Percentiles rank a stretch among this genome's conserved stretches.
These are phyloP conservation scores for Quercus parvula DNA, from an alignment of 306 rosid genomes.

Conservation along the genomic window DNA sequence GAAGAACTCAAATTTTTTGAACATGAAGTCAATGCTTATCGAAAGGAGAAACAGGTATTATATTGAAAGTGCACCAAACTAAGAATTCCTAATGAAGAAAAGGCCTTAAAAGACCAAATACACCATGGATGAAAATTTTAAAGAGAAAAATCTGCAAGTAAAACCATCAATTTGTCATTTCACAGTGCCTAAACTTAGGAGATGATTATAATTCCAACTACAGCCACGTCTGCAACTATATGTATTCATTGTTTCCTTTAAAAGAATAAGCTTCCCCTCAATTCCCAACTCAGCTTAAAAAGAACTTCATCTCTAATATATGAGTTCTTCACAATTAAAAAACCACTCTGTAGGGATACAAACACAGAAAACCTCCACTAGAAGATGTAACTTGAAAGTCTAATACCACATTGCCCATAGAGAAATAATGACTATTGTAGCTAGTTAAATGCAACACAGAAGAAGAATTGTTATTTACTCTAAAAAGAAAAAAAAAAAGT, in stretches of 20 bases:
- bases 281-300: neutral
- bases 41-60: neutral
- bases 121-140: neutral
- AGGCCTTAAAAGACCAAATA: neutral
- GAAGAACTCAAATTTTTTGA: neutral
- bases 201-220: neutral
- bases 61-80: neutral
- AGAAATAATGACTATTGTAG: too few relatives aligned
- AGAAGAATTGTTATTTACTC: neutral
- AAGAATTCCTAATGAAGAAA: neutral
- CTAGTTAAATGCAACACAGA: too few relatives aligned
- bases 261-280: neutral
- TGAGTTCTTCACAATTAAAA: neutral
- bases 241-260: too few relatives aligned
- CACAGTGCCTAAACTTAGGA: neutral
- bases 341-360: slow-evolving; percentile 9
- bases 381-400: neutral
- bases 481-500: neutral
- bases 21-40: neutral
- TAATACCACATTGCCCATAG: neutral
- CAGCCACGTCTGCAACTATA: neutral
- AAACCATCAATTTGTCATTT: neutral
- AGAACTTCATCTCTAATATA: neutral
- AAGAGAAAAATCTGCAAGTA: neutral
- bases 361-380: neutral